phyloP scores from a whole-genome alignment of 2,329 filamentous ascomycete species.

The Xylaria sp. region DNA sequence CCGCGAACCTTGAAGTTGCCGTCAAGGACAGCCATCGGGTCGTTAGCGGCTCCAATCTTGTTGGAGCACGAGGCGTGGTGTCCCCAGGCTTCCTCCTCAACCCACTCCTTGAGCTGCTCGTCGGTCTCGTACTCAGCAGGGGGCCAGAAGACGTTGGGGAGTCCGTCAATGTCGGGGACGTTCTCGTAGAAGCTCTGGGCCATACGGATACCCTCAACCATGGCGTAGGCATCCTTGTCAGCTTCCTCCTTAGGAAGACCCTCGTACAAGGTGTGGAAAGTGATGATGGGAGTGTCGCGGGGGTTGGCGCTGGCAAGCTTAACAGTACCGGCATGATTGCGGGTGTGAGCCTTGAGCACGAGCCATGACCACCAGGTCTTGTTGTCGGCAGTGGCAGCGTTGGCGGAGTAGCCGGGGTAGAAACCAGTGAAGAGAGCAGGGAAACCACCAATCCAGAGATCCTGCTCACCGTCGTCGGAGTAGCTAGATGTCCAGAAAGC shows the following conservation, averaged over 20 bases:
- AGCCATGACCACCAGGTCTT: conserved; percentile 52
- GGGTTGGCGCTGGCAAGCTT: conserved; percentile 65
- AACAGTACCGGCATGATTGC: conserved; percentile 66
- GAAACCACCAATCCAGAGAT: conserved; percentile 47
- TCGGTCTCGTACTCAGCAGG: conserved; percentile 28
- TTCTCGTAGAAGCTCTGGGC: conserved; percentile 51
- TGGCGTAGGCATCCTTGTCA: conserved; percentile 55
- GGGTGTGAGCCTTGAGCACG: conserved; percentile 63
- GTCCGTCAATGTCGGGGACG: conserved; percentile 50
- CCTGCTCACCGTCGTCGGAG: conserved; percentile 38
- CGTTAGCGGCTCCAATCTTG: conserved; percentile 47
- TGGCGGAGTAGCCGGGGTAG: conserved; percentile 45
- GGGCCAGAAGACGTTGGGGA: conserved; percentile 34
- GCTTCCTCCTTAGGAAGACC: conserved; percentile 50
- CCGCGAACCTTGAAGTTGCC: conserved; percentile 57
- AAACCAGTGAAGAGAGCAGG: conserved; percentile 48
- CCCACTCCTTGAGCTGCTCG: conserved; percentile 36
- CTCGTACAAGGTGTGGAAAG: conserved; percentile 65
- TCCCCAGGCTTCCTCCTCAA: conserved; percentile 38
- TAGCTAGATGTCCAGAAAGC: conserved; percentile 37
- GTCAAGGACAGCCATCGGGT: conserved; percentile 58
- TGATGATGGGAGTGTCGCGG: conserved; percentile 65
- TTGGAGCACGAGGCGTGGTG: conserved; percentile 39
- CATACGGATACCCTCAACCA: conserved; percentile 61
- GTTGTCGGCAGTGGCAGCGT: conserved; percentile 42